Evolutionary conservation across 768 basidiomycete species (phyloP).

Genomic region (Rhodotorula sphaerocarpa): DNA sequence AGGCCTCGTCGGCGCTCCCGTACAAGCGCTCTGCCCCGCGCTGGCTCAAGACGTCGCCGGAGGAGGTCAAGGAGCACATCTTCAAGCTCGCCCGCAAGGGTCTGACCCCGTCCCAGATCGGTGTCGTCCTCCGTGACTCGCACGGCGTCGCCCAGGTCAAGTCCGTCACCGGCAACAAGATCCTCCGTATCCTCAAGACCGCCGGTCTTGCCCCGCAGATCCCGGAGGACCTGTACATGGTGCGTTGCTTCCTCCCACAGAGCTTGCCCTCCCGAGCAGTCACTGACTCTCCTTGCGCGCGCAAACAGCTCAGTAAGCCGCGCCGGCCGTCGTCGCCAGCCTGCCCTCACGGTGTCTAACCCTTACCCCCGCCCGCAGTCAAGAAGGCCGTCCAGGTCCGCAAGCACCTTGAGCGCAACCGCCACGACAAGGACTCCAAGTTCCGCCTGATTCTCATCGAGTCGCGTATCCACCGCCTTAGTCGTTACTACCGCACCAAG

Average conservation of each 20-base stretch:
- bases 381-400: slow-evolving; percentile 99
- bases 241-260: too few species aligned
- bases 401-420: slow-evolving; percentile 95
- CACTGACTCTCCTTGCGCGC: not conserved
- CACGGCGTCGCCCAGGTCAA: slow-evolving; percentile 98
- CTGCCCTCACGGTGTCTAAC: not conserved
- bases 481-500: slow-evolving; percentile 88
- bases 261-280: too few species aligned
- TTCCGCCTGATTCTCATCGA: slow-evolving; percentile 97
- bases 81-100: slow-evolving; percentile 96
- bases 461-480: slow-evolving; percentile 95
- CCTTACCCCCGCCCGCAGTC: slow-evolving; percentile 44
- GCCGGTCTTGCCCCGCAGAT: slow-evolving; percentile 69
- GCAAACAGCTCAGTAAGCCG: not conserved
- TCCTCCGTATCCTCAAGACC: slow-evolving; percentile 85
- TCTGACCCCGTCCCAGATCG: slow-evolving; percentile 93
- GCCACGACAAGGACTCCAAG: slow-evolving; percentile 98
- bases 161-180: slow-evolving; percentile 96
- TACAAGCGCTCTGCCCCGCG: slow-evolving; percentile 89
- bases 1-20: slow-evolving; percentile 89
- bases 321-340: too few species aligned
- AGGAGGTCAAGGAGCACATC: slow-evolving; percentile 93
- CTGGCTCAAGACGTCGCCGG: slow-evolving; percentile 94
- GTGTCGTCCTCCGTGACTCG: slow-evolving; percentile 94
- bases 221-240: slow-evolving; percentile 97